A percentile compares a stretch with the other conserved stretches of the same genome.
Conservation (phyloP, 139 green algal species). For the Volvox africanus region DNA sequence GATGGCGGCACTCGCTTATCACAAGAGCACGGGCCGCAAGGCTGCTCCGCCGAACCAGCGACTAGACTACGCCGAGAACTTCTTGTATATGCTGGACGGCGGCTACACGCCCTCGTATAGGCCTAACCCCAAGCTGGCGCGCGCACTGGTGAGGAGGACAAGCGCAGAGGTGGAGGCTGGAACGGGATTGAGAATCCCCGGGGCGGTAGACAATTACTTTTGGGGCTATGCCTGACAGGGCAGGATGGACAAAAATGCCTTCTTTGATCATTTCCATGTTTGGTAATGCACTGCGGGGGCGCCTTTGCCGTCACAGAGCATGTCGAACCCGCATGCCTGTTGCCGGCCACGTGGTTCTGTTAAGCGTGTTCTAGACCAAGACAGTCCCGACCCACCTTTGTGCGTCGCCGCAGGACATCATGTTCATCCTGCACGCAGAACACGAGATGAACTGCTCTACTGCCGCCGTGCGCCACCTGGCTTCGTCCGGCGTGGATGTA, state of each 20-base stretch:
- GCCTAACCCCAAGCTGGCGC: constrained; percentile 88
- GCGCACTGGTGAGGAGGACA: constrained; percentile 71
- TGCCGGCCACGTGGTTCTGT: too few species aligned
- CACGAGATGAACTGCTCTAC: constrained; percentile 99
- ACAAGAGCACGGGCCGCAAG: constrained; percentile 88
- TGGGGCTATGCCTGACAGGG: too few species aligned
- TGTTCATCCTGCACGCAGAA: constrained; percentile 98
- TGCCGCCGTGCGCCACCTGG: constrained; percentile 67
- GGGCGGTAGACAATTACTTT: too few species aligned
- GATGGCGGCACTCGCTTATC: constrained; percentile 94
- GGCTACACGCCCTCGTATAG: constrained; percentile 77
- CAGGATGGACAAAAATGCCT: too few species aligned
- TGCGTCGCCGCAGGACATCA: constrained; percentile 77
- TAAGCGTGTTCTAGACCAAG: too few species aligned
- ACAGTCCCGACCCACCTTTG: too few species aligned
- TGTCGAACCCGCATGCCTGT: too few species aligned
- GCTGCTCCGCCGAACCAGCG: constrained; percentile 85
- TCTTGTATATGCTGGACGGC: constrained; percentile 98
- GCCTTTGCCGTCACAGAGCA: too few species aligned
- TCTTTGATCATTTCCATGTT: too few species aligned
- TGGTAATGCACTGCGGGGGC: too few species aligned
- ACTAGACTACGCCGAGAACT: constrained; percentile 95
- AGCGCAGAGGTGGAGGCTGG: too few species aligned
- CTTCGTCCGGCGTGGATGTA: constrained; percentile 90
- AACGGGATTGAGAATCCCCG: too few species aligned